Evolutionary conservation across 106 monocot genomes (phyloP).

Genomic region (Dioscorea zingiberensis): DNA sequence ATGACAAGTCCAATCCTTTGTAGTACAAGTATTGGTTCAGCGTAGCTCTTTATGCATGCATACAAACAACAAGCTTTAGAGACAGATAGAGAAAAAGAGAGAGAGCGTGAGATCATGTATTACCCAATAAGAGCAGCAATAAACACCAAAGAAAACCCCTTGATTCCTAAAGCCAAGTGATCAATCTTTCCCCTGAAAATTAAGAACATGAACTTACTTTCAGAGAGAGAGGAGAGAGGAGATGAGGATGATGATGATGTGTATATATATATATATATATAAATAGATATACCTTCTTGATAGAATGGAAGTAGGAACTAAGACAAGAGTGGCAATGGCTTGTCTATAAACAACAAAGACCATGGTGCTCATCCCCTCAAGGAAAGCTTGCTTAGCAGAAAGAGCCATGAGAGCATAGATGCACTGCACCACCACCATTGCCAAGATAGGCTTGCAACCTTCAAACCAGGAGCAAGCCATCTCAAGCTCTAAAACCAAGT

Average conservation of each 20-base stretch:
- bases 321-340: slow-evolving; percentile 8
- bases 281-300: background rate
- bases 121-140: slow-evolving; percentile 12
- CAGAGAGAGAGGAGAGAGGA: background rate
- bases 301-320: background rate
- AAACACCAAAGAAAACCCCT: slow-evolving; percentile 7
- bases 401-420: background rate
- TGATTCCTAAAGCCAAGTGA: background rate
- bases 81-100: background rate
- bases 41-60: background rate
- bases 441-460: background rate
- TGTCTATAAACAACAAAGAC: slow-evolving; percentile 9
- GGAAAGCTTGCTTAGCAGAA: slow-evolving; percentile 1
- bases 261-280: background rate
- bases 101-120: background rate
- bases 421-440: slow-evolving; percentile 4
- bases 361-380: background rate
- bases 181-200: background rate
- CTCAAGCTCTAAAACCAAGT: no score
- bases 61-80: background rate
- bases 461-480: background rate
- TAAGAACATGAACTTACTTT: background rate
- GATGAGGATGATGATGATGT: background rate
- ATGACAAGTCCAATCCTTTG: slow-evolving; percentile 6
- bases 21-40: slow-evolving; percentile 2